Evolutionary conservation across 805 yeast species (phyloP), one percentile per base, ranked within the genome.

Genomic region (Scheffersomyces ergatensis): DNA sequence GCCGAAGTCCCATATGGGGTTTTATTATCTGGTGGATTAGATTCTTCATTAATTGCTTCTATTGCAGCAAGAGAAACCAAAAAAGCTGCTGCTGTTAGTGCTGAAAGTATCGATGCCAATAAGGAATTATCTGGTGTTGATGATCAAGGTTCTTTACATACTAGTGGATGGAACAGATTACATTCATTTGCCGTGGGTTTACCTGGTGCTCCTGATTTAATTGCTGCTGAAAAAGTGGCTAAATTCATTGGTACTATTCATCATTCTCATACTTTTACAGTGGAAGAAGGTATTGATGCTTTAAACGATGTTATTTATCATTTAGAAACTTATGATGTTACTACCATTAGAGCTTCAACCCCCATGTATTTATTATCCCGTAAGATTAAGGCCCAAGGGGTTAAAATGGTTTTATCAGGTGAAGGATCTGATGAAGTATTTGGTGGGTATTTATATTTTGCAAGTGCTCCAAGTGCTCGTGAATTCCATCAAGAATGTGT

Each of bases 1-100:
- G 93, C 98, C 42, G 99, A 93, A 75, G 99, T 93, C 47, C 98
- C 99, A 42, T 93, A 88, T 67, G 99, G 99, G 73, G 99, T 93
- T 35, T 74, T 93, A 54, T 76, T 93, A 53, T 89, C 97, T 17
- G 99, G 99, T 63, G 99, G 99, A 51, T 79, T 93, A 59, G 99
- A 93, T 66, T 89, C 97, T 35, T 89, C 97, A 17, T 76, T 93
- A 67, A 93, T 93, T 63, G 99, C 99, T 15, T 67, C 99, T 34
- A 93, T 93, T 60, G 99, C 98, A 39, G 93, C 98, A 24, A 80
- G 97, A 64, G 99, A 93, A 73, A 88, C 98, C 45, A 79, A 79
- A 47, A 82, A 80, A 67, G 65, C 66, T 23, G 26, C 51, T 17
- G 67, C 70, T 37, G 49, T 60, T 34, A 58, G 64, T 24, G 55